phyloP scores from a whole-genome alignment of 768 basidiomycete species.

The Cubamyces lactineus region DNA sequence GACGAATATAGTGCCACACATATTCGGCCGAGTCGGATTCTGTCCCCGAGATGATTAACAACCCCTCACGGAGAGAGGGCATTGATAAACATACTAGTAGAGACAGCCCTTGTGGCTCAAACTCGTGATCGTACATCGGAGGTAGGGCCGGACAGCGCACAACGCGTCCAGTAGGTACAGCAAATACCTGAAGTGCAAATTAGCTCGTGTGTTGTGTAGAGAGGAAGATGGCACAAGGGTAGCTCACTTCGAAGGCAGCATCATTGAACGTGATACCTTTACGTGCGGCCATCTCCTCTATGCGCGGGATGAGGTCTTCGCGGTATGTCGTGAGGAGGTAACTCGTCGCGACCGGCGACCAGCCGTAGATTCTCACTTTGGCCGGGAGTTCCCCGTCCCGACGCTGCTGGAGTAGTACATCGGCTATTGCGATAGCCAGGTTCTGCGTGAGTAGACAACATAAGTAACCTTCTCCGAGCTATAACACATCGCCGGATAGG shows the following conservation, averaged over 20 bases:
- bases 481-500: no score
- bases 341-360: conserved; percentile 8
- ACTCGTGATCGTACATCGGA: conserved; percentile 12
- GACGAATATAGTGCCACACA: neutral
- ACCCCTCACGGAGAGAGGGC: neutral
- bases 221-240: neutral
- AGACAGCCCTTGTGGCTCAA: neutral
- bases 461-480: neutral
- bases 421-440: neutral
- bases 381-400: neutral
- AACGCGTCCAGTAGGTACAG: neutral
- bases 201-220: no score
- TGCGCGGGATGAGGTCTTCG: neutral
- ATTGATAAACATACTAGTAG: neutral
- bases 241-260: neutral
- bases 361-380: neutral
- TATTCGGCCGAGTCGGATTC: neutral
- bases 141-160: neutral
- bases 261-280: conserved; percentile 4
- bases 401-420: neutral
- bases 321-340: neutral
- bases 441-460: neutral
- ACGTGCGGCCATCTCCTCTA: neutral
- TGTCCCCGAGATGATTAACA: neutral
- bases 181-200: no score